phyloP scores from a whole-genome alignment of 2,329 filamentous ascomycete genomes.

The Purpureocillium takamizusanense region DNA sequence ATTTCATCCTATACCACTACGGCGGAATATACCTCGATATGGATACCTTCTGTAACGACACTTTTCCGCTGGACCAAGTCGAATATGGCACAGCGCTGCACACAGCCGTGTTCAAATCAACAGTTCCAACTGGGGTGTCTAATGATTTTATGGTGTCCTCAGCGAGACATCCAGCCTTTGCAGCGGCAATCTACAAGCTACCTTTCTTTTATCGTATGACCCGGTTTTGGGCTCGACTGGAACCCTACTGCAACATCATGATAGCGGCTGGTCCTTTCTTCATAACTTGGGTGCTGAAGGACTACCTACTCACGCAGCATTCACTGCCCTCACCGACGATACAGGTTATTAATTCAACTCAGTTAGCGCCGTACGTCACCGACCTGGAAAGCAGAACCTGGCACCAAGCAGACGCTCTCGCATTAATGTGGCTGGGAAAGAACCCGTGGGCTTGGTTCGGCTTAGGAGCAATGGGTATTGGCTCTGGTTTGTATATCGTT shows the following conservation, averaged over 20 bases:
- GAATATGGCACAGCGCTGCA: constrained; percentile 12
- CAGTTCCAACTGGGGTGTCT: constrained; percentile 67
- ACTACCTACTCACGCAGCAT: constrained; percentile 51
- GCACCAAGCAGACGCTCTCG: constrained; percentile 36
- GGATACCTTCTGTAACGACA: constrained; percentile 20
- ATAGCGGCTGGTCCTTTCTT: constrained; percentile 69
- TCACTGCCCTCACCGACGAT: constrained; percentile 15
- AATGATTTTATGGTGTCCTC: constrained; percentile 74
- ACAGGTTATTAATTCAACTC: constrained; percentile 16
- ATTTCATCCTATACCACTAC: constrained; percentile 64
- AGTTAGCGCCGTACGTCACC: constrained; percentile 20
- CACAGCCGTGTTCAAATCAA: constrained; percentile 30
- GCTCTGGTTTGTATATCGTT: constrained; percentile 7
- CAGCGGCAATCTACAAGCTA: constrained; percentile 58
- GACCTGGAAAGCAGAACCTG: constrained; percentile 32
- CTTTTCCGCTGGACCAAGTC: constrained; percentile 17
- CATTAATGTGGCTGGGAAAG: constrained; percentile 37
- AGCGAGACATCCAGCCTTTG: constrained; percentile 66
- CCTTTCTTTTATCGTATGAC: constrained; percentile 46
- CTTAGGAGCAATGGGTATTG: constrained; percentile 16
- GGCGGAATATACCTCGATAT: constrained; percentile 66
- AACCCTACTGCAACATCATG: constrained; percentile 69
- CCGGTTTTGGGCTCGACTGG: constrained; percentile 55
- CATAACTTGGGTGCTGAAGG: constrained; percentile 65
- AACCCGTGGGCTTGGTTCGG: constrained; percentile 22